phyloP scores from a whole-genome alignment of 2,329 filamentous ascomycete genomes.

The Zelopaecilomyces penicillatus region DNA sequence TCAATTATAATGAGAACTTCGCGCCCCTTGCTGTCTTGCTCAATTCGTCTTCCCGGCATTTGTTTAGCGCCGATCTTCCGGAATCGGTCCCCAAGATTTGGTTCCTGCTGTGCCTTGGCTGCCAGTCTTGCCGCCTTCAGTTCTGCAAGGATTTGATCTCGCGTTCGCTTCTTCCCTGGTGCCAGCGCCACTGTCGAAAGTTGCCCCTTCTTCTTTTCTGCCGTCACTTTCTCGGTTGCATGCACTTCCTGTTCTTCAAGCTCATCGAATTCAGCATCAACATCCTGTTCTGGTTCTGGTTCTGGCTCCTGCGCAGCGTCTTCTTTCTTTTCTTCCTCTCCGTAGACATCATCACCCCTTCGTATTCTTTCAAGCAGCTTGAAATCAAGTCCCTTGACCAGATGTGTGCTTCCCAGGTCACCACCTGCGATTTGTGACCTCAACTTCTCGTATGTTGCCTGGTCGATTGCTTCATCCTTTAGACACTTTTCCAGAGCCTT shows the following conservation, averaged over 20 bases:
- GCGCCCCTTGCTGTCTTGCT: constrained; percentile 51
- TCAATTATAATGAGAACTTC: constrained; percentile 59
- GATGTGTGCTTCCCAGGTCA: constrained; percentile 69
- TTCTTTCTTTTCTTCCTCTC: constrained; percentile 23
- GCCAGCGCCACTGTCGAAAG: constrained; percentile 44
- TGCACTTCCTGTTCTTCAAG: constrained; percentile 48
- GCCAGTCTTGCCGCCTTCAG: constrained; percentile 55
- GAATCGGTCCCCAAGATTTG: constrained; percentile 50
- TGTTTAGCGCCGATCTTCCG: constrained; percentile 54
- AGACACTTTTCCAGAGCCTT: constrained; percentile 73
- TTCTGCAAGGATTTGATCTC: constrained; percentile 60
- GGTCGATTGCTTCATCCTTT: constrained; percentile 77
- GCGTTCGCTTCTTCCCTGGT: constrained; percentile 52
- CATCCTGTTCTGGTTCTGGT: constrained; percentile 22
- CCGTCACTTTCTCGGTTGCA: constrained; percentile 41
- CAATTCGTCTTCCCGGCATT: constrained; percentile 48
- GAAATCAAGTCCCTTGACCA: constrained; percentile 88
- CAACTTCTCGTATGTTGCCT: constrained; percentile 66
- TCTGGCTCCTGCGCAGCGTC: constrained; percentile 16
- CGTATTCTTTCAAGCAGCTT: constrained; percentile 64
- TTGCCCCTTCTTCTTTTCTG: constrained; percentile 51
- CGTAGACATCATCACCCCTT: constrained; percentile 59
- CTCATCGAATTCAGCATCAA: constrained; percentile 60
- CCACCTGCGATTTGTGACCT: constrained; percentile 74
- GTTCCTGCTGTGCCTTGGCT: constrained; percentile 45